Evolutionary conservation across 805 yeast species (phyloP), one percentile per base, ranked within the genome.

Genomic region (Saturnispora silvae): DNA sequence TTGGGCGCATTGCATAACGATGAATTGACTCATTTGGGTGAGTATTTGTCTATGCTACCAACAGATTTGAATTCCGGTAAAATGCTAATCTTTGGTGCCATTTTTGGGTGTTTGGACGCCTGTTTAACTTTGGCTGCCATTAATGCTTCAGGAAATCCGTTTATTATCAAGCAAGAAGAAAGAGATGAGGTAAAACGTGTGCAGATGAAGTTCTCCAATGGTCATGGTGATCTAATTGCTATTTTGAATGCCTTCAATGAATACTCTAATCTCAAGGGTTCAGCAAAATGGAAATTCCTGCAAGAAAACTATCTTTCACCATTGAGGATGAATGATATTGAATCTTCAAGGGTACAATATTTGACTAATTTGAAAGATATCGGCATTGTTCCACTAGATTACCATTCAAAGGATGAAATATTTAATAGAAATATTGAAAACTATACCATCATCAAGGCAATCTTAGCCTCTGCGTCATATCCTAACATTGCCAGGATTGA

Each of bases 1-100:
- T 69, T 83, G 32, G 96, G 96, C 0, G 85, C 94, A 3, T 52
- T 92, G 33, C 59, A 59, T 15, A 60, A 58, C 10, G 59, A 54
- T 15, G 60, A 52, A 3, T 62, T 87, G 27, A 80, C 97, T 0
- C 74, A 83, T 40, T 60, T 89, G 31, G 98, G 98, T 16, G 68
- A 64, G 30, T 85, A 79, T 49, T 64, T 89, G 25, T 79, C 96
- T 0, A 64, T 79, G 50, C 63, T 89, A 42, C 98, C 98, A 1
- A 76, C 82, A 1, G 97, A 89, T 54, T 70, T 89, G 31, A 78
- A 74, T 43, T 80, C 85, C 33, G 96, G 95, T 7, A 89, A 89
- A 49, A 57, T 87, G 36, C 60, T 89, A 25, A 74, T 87, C 14
- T 71, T 76, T 43, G 86, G 95, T 1, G 75, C 89, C 30, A 68